phyloP scores from a whole-genome alignment of 2,329 filamentous ascomycete genomes.

The Boeremia lycopersici region DNA sequence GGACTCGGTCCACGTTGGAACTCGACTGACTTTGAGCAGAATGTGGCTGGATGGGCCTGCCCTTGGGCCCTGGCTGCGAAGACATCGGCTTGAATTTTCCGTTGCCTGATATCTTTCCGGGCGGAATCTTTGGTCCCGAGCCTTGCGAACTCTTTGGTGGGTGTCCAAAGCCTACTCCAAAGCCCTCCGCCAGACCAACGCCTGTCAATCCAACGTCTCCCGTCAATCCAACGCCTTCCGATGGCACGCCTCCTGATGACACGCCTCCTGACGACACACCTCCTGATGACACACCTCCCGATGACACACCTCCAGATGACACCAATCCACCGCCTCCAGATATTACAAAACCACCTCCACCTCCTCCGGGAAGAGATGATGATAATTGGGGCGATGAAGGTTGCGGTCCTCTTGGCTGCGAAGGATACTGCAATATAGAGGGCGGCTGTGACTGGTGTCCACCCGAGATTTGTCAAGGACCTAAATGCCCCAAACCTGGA shows the following conservation, averaged over 20 bases:
- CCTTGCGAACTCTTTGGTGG: constrained; percentile 15
- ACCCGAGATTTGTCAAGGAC: constrained; percentile 21
- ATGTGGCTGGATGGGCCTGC: constrained; percentile 34
- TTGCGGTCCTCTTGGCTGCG: constrained; percentile 23
- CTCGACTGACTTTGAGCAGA: constrained; percentile 9
- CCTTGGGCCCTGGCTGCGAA: constrained; percentile 24
- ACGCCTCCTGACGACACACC: too few relatives aligned
- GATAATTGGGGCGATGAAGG: background rate
- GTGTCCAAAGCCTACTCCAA: constrained; percentile 6
- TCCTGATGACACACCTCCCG: too few relatives aligned
- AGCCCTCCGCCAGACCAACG: too few relatives aligned
- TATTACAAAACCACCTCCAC: too few relatives aligned
- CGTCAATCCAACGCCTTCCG: too few relatives aligned
- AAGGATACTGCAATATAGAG: constrained; percentile 22
- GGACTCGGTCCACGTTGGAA: background rate
- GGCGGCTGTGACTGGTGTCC: constrained; percentile 27
- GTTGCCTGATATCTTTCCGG: background rate
- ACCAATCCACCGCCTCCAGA: background rate
- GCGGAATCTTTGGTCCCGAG: constrained; percentile 27
- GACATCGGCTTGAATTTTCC: background rate
- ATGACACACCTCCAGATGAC: background rate
- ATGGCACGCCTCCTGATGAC: too few relatives aligned
- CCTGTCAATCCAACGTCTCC: too few relatives aligned
- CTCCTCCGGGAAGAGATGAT: background rate
- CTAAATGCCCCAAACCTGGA: constrained; percentile 11